A percentile compares a stretch with the other conserved stretches of the same genome.
Conservation (phyloP, 116 monocot genomes). For the Cymodocea nodosa region DNA sequence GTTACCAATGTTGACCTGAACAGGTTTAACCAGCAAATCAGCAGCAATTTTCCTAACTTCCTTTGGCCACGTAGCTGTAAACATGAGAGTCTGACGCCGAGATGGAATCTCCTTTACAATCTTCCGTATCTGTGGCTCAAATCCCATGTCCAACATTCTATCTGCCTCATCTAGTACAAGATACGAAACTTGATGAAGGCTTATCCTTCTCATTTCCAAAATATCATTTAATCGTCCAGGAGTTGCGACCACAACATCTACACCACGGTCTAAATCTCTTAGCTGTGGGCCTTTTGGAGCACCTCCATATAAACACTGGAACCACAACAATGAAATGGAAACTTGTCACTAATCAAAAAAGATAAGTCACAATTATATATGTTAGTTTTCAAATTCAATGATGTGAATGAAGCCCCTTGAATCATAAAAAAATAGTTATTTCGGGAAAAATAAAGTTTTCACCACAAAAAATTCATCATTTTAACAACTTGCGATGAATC, state of each 20-base stretch:
- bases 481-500: too few species aligned
- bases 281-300: conserved; percentile 89
- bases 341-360: background rate
- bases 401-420: background rate
- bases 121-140: conserved; percentile 89
- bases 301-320: conserved; percentile 87
- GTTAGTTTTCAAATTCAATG: background rate
- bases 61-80: conserved; percentile 94
- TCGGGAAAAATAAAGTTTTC: too few species aligned
- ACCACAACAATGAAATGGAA: background rate
- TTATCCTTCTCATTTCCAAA: conserved; percentile 72
- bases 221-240: conserved; percentile 93
- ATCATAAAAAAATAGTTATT: background rate
- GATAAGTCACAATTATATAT: background rate
- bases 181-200: conserved; percentile 73
- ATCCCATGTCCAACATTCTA: conserved; percentile 96
- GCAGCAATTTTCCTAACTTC: conserved; percentile 83
- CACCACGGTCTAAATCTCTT: conserved; percentile 77
- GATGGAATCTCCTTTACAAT: conserved; percentile 74
- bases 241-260: conserved; percentile 86
- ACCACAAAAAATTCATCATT: too few species aligned
- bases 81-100: conserved; percentile 86
- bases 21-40: conserved; percentile 65
- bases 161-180: conserved; percentile 94
- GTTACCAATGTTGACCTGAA: conserved; percentile 75